Base-by-base conservation (phyloP, 345 rosid species). In the Erysimum cheiranthoides region DNA sequence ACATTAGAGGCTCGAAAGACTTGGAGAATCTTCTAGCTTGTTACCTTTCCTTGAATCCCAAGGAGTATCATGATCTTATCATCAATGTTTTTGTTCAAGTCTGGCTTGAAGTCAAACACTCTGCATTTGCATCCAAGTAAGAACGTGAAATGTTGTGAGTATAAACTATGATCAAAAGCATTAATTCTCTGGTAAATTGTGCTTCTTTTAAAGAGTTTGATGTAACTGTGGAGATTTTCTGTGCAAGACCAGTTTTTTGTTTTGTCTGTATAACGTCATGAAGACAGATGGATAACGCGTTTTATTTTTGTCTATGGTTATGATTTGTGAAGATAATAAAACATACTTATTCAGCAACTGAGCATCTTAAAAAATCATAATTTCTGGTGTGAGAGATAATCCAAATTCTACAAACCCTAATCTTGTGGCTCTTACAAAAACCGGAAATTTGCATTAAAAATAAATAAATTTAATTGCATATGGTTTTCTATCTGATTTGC, bases 21-120 rank as follows among this genome's bases (percentile, higher is more conserved):
- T 70, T 93, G 75, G 89, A 88, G 63, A 85, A 93, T 58, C 93
- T 93, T 50, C 93, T 93, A 52, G 92, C 92, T 11, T 88, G 92
- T 64, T 93, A 88, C 75, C 86, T 93, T 50, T 79, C 88, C 2
- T 74, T 93, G 57, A 93, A 93, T 85, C 81, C 88, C 1, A 79
- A 73, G 30, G 83, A 89, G 61, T 86, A 88, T 62, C 98, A 89
- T 79, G 81, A 82, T 53, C 78, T 86, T 27, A 93, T 93, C 56
- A 72, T 89, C 79, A 79, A 82, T 72, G 98, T 88, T 0, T 93
- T 93, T 36, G 86, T 91, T 84, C 91, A 88, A 82, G 85, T 88
- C 56, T 93, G 98, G 93, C 39, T 79, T 70, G 63, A 78, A 60
- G 32, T 51, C 52, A 25, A 34, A 32, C 66, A 58, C 53, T 18